Evolutionary conservation across 768 basidiomycete species (phyloP).

Genomic region (Melanogaster broomeanus): DNA sequence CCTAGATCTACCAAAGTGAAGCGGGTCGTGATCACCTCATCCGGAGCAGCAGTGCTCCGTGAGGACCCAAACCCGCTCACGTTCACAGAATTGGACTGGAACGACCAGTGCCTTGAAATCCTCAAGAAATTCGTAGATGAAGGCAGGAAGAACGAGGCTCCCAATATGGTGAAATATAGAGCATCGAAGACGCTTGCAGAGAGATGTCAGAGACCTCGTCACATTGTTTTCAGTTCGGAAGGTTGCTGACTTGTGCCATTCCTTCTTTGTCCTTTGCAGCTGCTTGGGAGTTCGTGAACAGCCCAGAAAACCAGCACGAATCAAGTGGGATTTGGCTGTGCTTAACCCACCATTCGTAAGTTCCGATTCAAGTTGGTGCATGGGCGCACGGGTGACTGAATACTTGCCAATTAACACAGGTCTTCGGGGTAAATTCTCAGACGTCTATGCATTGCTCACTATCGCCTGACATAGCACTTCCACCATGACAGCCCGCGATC

Average conservation of each 20-base stretch:
- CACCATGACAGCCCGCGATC: constrained; percentile 39
- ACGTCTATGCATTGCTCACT: too few relatives aligned
- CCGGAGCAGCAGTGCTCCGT: too few relatives aligned
- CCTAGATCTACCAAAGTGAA: constrained; percentile 50
- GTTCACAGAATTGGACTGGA: too few relatives aligned
- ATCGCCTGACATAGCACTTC: neutral
- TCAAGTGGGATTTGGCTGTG: constrained; percentile 40
- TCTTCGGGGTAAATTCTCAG: too few relatives aligned
- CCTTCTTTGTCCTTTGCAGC: constrained; percentile 8
- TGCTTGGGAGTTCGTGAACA: too few relatives aligned
- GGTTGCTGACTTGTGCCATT: neutral
- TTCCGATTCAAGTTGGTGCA: neutral
- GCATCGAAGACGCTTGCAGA: constrained; percentile 73
- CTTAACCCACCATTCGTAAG: constrained; percentile 43
- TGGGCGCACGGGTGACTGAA: neutral
- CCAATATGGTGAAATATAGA: constrained; percentile 43
- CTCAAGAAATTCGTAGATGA: constrained; percentile 46
- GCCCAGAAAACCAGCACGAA: constrained; percentile 30
- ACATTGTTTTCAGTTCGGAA: neutral
- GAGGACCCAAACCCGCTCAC: too few relatives aligned
- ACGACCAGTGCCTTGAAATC: constrained; percentile 38
- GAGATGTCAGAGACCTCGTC: constrained; percentile 36
- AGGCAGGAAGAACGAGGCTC: constrained; percentile 43
- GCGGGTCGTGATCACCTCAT: too few relatives aligned
- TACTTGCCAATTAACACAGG: too few relatives aligned